Conservation (phyloP, 768 basidiomycete species). For the Serendipita sp. region DNA sequence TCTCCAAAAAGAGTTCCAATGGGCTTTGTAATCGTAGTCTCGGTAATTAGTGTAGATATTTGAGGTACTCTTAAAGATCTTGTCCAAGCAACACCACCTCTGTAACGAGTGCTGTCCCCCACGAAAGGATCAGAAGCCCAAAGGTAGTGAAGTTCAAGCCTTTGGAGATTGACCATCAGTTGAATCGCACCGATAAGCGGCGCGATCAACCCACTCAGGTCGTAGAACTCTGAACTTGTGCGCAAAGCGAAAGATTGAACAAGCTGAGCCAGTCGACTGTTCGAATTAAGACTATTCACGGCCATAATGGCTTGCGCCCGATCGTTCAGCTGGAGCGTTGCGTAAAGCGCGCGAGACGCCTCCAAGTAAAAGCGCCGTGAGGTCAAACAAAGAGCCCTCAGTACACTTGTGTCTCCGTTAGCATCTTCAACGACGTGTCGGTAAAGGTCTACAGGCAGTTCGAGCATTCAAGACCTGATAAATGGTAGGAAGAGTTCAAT, state of each 20-base stretch:
- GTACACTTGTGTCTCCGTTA: neutral
- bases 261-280: neutral
- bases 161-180: neutral
- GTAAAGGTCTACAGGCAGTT: constrained; percentile 1
- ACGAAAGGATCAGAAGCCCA: neutral
- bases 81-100: neutral
- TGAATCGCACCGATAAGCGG: neutral
- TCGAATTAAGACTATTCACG: neutral
- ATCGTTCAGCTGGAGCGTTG: neutral
- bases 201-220: neutral
- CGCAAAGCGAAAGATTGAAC: neutral
- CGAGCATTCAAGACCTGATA: neutral
- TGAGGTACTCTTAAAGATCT: neutral
- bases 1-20: neutral
- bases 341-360: neutral
- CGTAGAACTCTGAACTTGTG: neutral
- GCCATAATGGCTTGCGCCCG: neutral
- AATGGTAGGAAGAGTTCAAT: neutral
- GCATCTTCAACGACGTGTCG: neutral
- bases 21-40: neutral
- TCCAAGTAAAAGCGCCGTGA: neutral
- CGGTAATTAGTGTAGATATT: neutral
- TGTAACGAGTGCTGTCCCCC: neutral
- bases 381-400: neutral
- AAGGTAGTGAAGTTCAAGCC: neutral